phyloP scores from a whole-genome alignment of 495 filamentous ascomycete species.

The Penicillium macrosclerotiorum region DNA sequence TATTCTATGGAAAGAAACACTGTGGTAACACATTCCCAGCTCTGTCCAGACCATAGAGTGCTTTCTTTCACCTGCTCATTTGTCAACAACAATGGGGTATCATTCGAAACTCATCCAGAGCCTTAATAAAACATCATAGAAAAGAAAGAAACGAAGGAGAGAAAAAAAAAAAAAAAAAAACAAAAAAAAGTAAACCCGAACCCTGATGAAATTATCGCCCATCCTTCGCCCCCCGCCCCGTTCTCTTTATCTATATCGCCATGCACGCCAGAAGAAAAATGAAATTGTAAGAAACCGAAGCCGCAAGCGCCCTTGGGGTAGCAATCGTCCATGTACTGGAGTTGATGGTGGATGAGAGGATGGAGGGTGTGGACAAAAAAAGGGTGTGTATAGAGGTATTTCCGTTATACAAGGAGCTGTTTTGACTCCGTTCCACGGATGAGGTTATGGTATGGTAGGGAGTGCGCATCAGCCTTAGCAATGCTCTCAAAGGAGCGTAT shows the following conservation, averaged over 20 bases:
- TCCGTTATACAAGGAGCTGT: no score
- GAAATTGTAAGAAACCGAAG: conserved; percentile 2
- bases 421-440: no score
- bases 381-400: background rate
- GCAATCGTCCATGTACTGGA: background rate
- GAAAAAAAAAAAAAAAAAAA: conserved; percentile 1
- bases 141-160: conserved; percentile 9
- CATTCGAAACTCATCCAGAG: conserved; percentile 24
- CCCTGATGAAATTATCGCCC: background rate
- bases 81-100: conserved; percentile 22
- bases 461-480: background rate
- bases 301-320: conserved; percentile 11
- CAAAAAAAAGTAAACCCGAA: background rate
- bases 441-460: background rate
- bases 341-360: conserved; percentile 1
- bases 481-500: conserved; percentile 24
- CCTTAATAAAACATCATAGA: conserved; percentile 15
- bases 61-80: conserved; percentile 5
- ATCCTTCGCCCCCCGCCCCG: background rate
- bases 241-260: conserved; percentile 15
- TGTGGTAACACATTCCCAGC: no score
- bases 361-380: background rate
- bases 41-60: background rate
- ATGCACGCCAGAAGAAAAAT: conserved; percentile 17
- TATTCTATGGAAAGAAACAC: no score